Conservation (phyloP, 169 alveolate species). For the Hammondia hammondi region DNA sequence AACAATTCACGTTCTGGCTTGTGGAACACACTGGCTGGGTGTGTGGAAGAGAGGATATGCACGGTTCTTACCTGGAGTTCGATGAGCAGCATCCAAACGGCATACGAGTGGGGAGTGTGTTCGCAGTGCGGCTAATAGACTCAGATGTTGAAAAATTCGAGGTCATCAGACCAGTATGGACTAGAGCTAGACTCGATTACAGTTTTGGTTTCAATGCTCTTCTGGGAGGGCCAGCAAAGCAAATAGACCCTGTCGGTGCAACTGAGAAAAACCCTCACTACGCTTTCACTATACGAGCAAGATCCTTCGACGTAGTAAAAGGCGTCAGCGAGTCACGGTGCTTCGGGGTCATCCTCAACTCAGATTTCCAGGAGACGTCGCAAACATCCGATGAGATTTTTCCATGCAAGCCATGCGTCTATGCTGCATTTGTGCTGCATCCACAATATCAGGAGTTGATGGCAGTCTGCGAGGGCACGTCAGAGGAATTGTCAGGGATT, state of each 20-base stretch:
- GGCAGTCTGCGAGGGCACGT: neutral
- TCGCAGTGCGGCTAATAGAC: neutral
- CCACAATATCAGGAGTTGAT: constrained; percentile 7
- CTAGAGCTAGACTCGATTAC: constrained; percentile 3
- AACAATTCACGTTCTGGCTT: neutral
- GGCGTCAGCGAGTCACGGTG: neutral
- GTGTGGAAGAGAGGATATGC: constrained; percentile 21
- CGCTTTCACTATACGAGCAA: neutral
- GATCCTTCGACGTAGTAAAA: neutral
- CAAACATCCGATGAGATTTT: neutral
- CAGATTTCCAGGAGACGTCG: neutral
- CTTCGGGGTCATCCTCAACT: neutral
- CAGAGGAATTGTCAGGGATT: neutral
- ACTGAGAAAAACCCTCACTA: neutral
- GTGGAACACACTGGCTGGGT: constrained; percentile 1
- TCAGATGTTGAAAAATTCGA: neutral
- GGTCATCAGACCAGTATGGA: neutral
- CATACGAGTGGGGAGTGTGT: constrained; percentile 5
- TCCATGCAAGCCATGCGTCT: constrained; percentile 29
- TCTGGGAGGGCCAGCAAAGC: neutral
- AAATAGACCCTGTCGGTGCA: neutral
- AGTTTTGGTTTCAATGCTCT: constrained; percentile 23
- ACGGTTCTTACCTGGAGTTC: constrained; percentile 22
- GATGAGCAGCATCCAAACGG: constrained; percentile 38
- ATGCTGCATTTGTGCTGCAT: neutral